A percentile compares a stretch with the other conserved stretches of the same genome.
Conservation (phyloP, 768 basidiomycete genomes). For the Lentinula lateritia region DNA sequence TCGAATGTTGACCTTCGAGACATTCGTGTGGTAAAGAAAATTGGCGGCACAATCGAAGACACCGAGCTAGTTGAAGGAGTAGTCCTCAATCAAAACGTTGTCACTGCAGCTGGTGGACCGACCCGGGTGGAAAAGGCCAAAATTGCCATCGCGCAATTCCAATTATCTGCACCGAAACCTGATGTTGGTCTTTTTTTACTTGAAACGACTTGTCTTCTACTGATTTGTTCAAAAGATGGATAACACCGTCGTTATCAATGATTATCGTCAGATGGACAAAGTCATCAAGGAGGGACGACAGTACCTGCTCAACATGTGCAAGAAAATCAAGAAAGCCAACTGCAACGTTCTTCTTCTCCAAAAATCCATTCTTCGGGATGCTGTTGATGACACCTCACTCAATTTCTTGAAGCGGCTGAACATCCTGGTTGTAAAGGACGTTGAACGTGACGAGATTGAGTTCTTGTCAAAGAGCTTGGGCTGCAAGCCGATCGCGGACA, state of each 20-base stretch:
- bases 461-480: constrained; percentile 94
- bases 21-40: constrained; percentile 95
- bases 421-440: constrained; percentile 94
- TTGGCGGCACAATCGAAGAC: constrained; percentile 98
- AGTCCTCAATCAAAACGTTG: constrained; percentile 94
- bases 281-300: constrained; percentile 98
- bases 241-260: constrained; percentile 98
- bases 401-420: constrained; percentile 96
- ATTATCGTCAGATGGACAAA: constrained; percentile 99
- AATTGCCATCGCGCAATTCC: constrained; percentile 98
- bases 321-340: constrained; percentile 99
- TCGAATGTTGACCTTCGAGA: constrained; percentile 96
- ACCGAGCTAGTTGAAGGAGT: constrained; percentile 96
- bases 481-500: constrained; percentile 94
- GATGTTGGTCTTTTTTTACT: constrained; percentile 57
- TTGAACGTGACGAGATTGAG: constrained; percentile 98
- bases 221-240: constrained; percentile 70
- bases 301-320: constrained; percentile 96
- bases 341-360: constrained; percentile 99
- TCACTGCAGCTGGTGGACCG: constrained; percentile 86
- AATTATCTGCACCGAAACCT: constrained; percentile 94
- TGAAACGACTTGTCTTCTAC: constrained; percentile 4
- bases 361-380: constrained; percentile 98
- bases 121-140: constrained; percentile 97
- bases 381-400: constrained; percentile 96